phyloP scores from a whole-genome alignment of 1,139 yeast genomes.

The Geotrichum australiense region DNA sequence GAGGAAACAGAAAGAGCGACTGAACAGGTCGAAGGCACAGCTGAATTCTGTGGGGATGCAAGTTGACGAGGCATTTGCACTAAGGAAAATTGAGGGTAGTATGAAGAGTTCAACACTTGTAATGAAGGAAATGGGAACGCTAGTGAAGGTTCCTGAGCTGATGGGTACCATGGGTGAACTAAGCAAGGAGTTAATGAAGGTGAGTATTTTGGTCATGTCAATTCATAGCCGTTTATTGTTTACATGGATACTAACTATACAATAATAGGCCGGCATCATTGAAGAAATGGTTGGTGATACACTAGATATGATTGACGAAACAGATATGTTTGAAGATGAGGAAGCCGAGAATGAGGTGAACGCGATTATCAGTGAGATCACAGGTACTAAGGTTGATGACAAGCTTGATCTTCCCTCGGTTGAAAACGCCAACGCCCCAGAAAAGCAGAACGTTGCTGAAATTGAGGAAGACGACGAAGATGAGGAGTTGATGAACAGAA shows the following conservation, averaged over 20 bases:
- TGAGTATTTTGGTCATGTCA: conserved; percentile 1
- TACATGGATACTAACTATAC: background rate
- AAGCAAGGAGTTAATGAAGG: conserved; percentile 75
- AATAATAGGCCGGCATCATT: conserved; percentile 60
- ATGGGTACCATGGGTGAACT: conserved; percentile 80
- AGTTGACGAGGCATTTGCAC: conserved; percentile 84
- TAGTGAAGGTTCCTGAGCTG: conserved; percentile 74
- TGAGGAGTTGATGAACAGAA: conserved; percentile 66
- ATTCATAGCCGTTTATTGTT: too few species aligned
- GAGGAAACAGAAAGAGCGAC: conserved; percentile 64
- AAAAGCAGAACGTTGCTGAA: conserved; percentile 1
- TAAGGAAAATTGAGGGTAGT: conserved; percentile 75
- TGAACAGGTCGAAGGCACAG: conserved; percentile 77
- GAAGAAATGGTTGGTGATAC: conserved; percentile 95
- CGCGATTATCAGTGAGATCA: conserved; percentile 46
- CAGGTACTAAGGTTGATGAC: conserved; percentile 38
- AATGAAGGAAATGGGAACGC: conserved; percentile 81
- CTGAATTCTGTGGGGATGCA: conserved; percentile 81
- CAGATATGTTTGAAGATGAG: conserved; percentile 58
- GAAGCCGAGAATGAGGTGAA: conserved; percentile 68
- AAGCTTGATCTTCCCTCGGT: conserved; percentile 21
- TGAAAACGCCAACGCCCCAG: conserved; percentile 14
- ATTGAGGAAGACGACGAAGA: conserved; percentile 57
- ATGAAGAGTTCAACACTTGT: conserved; percentile 72
- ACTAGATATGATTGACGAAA: conserved; percentile 63